phyloP scores from a whole-genome alignment of 225 moss, liverwort and hornwort genomes.

The Sphagnum contortum region DNA sequence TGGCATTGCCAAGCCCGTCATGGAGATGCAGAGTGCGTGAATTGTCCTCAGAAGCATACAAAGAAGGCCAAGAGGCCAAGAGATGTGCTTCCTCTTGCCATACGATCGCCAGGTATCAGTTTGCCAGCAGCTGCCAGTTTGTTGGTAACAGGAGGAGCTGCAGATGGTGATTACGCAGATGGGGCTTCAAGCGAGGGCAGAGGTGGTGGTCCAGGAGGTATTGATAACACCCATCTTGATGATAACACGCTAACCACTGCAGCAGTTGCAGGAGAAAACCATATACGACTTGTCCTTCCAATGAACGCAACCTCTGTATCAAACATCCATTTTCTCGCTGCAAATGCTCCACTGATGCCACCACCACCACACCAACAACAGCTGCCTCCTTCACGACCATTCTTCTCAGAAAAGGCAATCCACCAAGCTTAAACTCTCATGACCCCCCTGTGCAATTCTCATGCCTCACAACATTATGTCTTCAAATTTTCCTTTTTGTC shows the following conservation, averaged over 20 bases:
- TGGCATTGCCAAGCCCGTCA: slow-evolving; percentile 62
- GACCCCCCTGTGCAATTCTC: slow-evolving; percentile 8
- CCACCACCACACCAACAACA: no score
- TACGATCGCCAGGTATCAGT: no score
- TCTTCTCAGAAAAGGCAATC: no score
- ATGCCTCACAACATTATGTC: slow-evolving; percentile 19
- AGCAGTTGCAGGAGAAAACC: slow-evolving; percentile 27
- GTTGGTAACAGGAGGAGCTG: slow-evolving; percentile 30
- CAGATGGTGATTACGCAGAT: slow-evolving; percentile 48
- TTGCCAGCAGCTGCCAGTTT: slow-evolving; percentile 25
- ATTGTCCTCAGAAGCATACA: slow-evolving; percentile 66
- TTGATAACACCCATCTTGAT: slow-evolving; percentile 51
- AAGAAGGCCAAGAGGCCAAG: slow-evolving; percentile 54
- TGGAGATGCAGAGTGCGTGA: slow-evolving; percentile 57
- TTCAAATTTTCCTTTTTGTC: no score
- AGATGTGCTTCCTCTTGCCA: slow-evolving; percentile 37
- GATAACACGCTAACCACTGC: slow-evolving; percentile 16
- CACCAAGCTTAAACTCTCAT: no score
- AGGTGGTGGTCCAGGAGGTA: slow-evolving; percentile 34
- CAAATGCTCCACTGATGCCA: background rate
- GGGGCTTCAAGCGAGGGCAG: slow-evolving; percentile 57
- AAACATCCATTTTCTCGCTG: slow-evolving; percentile 37
- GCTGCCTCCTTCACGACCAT: no score
- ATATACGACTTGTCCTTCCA: slow-evolving; percentile 44
- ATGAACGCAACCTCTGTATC: slow-evolving; percentile 52